Conservation (phyloP, 805 yeast genomes). For the Pichia ethanolica region DNA sequence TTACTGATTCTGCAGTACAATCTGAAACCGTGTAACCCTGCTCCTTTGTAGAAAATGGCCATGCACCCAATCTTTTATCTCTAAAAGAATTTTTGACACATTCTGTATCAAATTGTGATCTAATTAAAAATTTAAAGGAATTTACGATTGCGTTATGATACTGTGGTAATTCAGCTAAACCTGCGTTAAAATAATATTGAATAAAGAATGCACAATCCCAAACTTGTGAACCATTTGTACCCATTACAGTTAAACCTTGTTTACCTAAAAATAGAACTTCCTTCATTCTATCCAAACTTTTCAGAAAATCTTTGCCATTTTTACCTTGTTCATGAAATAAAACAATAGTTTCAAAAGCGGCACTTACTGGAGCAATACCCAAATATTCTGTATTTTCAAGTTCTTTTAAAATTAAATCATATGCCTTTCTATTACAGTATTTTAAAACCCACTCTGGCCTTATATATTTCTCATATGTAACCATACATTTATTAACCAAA, state of each 20-base stretch:
- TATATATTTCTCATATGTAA: constrained; percentile 57
- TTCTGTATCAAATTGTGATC: constrained; percentile 80
- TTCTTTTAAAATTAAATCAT: constrained; percentile 66
- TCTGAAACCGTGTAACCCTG: constrained; percentile 97
- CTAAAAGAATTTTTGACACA: constrained; percentile 73
- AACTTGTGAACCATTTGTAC: constrained; percentile 95
- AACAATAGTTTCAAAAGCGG: constrained; percentile 74
- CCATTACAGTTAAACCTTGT: constrained; percentile 88
- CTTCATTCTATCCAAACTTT: constrained; percentile 50
- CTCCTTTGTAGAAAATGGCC: constrained; percentile 93
- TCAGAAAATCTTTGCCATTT: constrained; percentile 52
- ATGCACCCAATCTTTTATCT: constrained; percentile 80
- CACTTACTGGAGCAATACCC: constrained; percentile 91
- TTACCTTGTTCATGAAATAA: constrained; percentile 63
- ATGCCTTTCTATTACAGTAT: constrained; percentile 43
- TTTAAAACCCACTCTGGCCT: constrained; percentile 70
- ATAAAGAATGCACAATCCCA: constrained; percentile 95
- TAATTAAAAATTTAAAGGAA: constrained; percentile 63
- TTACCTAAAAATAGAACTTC: constrained; percentile 82
- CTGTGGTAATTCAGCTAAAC: constrained; percentile 62
- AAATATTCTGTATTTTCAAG: constrained; percentile 68
- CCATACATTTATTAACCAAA: constrained; percentile 50
- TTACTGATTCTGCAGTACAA: constrained; percentile 92
- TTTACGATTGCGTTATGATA: constrained; percentile 55
- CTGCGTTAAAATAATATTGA: constrained; percentile 75